Evolutionary conservation across 2,329 filamentous ascomycete genomes (phyloP).

Genomic region (Sclerotinia sclerotiorum): DNA sequence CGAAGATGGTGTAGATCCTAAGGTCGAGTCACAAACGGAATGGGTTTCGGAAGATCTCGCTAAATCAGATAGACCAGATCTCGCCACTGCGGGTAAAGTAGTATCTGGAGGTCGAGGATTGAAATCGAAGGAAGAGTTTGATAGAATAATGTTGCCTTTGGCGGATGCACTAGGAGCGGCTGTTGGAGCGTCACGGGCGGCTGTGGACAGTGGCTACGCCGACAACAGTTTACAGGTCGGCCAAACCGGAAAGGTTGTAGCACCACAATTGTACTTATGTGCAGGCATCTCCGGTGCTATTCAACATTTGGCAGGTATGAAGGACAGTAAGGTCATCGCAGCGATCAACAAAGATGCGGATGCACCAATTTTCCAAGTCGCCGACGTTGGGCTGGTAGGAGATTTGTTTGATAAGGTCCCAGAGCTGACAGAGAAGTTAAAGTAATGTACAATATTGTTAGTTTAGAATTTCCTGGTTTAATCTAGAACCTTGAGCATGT

Average conservation of each 20-base stretch:
- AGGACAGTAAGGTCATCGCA: slow-evolving; percentile 99
- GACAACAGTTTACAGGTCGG: slow-evolving; percentile 98
- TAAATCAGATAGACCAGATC: slow-evolving; percentile 90
- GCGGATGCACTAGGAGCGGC: slow-evolving; percentile 93
- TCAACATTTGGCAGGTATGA: slow-evolving; percentile 98
- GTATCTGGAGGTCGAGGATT: slow-evolving; percentile 92
- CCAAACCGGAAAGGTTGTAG: slow-evolving; percentile 98
- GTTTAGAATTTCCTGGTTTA: slow-evolving; percentile 37
- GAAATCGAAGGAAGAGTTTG: slow-evolving; percentile 98
- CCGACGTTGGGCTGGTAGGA: slow-evolving; percentile 91
- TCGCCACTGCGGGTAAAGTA: slow-evolving; percentile 83
- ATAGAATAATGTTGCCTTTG: slow-evolving; percentile 85
- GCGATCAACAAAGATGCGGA: slow-evolving; percentile 98
- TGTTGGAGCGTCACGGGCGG: slow-evolving; percentile 89
- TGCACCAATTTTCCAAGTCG: slow-evolving; percentile 97
- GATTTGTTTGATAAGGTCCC: slow-evolving; percentile 96
- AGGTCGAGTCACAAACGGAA: slow-evolving; percentile 69
- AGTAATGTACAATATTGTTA: slow-evolving; percentile 35
- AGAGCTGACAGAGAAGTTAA: slow-evolving; percentile 93
- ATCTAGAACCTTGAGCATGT: slow-evolving; percentile 57
- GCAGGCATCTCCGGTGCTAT: slow-evolving; percentile 97
- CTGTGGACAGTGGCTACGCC: slow-evolving; percentile 94
- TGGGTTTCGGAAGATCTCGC: slow-evolving; percentile 94
- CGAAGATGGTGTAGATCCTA: slow-evolving; percentile 82
- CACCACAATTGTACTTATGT: slow-evolving; percentile 90